A percentile compares a stretch with the other conserved stretches of the same genome.
These are phyloP conservation scores for Pythium guiyangense DNA, from an alignment of 352 stramenopile species.

Conservation along the genomic window DNA sequence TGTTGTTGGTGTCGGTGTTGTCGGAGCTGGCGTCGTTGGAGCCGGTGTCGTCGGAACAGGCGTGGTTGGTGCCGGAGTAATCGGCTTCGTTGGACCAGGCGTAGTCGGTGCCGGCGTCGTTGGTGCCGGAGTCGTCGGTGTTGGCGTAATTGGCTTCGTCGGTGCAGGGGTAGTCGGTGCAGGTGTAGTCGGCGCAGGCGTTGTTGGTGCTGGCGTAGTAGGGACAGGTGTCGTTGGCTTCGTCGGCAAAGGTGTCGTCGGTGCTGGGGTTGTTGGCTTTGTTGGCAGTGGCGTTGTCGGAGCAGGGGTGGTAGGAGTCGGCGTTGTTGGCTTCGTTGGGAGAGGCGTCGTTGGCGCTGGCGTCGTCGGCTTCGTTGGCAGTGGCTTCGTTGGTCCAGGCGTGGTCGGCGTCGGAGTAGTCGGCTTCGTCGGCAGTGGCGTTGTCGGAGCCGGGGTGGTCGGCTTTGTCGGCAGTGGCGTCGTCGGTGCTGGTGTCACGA, in stretches of 20 bases:
- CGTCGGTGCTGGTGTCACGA: not conserved
- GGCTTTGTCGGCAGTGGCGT: not conserved
- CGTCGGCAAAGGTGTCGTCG: not conserved
- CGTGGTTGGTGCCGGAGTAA: not conserved
- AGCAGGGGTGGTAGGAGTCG: no score
- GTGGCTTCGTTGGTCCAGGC: no score
- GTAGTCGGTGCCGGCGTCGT: conserved; percentile 1
- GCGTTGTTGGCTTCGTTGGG: no score
- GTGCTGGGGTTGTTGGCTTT: not conserved
- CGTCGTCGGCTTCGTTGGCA: no score
- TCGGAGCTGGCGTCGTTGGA: not conserved
- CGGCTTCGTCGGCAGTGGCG: no score
- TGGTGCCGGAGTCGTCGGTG: not conserved
- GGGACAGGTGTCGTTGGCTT: no score
- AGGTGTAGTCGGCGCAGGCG: not conserved
- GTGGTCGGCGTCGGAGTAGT: no score
- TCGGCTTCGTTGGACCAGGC: not conserved
- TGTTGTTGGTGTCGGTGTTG: not conserved
- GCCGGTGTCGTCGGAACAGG: not conserved
- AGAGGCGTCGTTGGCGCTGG: no score
- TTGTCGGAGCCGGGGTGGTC: no score
- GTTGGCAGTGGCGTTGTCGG: no score
- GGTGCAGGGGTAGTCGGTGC: no score
- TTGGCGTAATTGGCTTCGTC: not conserved
- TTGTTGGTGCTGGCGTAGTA: not conserved